Percentiles rank a stretch among this genome's conserved stretches.
Evolutionary conservation across 2,329 filamentous ascomycete genomes (phyloP).

Genomic region (Paecilomyces niveus): DNA sequence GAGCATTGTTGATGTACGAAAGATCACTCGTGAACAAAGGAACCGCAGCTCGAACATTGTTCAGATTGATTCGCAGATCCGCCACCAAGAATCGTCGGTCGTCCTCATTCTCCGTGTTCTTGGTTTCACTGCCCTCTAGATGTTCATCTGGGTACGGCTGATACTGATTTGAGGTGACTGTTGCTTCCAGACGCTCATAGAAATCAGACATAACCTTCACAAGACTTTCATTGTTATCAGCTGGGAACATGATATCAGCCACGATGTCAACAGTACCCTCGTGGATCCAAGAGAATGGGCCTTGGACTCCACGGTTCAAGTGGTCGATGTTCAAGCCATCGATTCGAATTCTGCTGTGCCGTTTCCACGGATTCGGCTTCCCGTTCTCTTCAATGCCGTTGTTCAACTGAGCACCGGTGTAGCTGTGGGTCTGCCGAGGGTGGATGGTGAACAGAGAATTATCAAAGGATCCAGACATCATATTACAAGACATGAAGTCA

Average conservation of each 20-base stretch:
- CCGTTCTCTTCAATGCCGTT: conserved; percentile 53
- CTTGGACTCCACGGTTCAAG: conserved; percentile 84
- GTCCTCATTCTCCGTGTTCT: conserved; percentile 36
- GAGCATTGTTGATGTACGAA: conserved; percentile 91
- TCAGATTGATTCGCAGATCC: conserved; percentile 90
- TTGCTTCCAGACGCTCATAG: conserved; percentile 91
- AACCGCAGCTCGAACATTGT: conserved; percentile 87
- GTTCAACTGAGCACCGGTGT: conserved; percentile 57
- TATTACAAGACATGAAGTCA: conserved; percentile 89
- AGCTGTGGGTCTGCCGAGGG: conserved; percentile 79
- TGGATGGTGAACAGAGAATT: conserved; percentile 96
- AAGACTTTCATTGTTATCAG: conserved; percentile 79
- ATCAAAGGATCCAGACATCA: conserved; percentile 93
- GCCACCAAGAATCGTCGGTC: conserved; percentile 80
- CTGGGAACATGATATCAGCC: conserved; percentile 89
- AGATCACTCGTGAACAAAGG: conserved; percentile 87
- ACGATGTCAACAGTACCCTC: conserved; percentile 96
- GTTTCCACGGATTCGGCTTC: conserved; percentile 78
- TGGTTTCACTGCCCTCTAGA: conserved; percentile 12
- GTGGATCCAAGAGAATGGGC: conserved; percentile 95
- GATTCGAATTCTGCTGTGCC: conserved; percentile 85
- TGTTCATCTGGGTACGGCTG: conserved; percentile 11
- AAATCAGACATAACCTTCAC: conserved; percentile 95
- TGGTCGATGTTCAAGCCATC: conserved; percentile 94
- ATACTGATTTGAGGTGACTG: conserved; percentile 72